Conservation (phyloP, 768 basidiomycete species). For the Mycena galopus region DNA sequence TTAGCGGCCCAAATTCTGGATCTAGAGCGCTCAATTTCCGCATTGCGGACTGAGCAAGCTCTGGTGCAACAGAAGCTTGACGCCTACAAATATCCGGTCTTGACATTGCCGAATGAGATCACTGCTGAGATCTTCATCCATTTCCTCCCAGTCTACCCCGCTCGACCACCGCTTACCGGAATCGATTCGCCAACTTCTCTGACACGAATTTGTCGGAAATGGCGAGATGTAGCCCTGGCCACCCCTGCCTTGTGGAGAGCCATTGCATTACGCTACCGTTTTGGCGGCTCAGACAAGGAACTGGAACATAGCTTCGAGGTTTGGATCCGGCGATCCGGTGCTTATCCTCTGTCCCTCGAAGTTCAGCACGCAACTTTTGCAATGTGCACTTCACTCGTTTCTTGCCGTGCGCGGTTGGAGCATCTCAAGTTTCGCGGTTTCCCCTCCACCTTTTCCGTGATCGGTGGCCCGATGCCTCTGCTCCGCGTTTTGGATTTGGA, state of each 20-base stretch:
- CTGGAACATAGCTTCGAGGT: not conserved
- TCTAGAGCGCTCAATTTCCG: not conserved
- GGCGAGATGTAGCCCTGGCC: not conserved
- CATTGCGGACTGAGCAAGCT: not conserved
- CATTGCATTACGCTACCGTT: not conserved
- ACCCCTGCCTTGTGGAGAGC: not conserved
- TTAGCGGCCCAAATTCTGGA: not conserved
- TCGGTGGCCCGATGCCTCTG: not conserved
- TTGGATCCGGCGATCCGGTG: not conserved
- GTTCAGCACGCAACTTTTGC: too few relatives aligned
- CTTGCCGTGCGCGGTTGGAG: not conserved
- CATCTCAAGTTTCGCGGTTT: not conserved
- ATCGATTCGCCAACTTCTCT: not conserved
- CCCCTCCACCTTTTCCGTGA: not conserved
- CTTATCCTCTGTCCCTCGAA: not conserved
- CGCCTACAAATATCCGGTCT: slow-evolving; percentile 5
- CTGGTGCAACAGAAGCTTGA: not conserved
- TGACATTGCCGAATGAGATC: slow-evolving; percentile 7
- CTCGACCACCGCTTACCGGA: not conserved
- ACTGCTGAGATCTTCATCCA: not conserved
- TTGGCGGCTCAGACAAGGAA: too few relatives aligned
- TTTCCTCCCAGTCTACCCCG: not conserved
- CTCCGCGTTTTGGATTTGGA: not conserved
- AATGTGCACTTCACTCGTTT: not conserved
- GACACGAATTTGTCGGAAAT: not conserved